Evolutionary conservation across 352 stramenopile genomes (phyloP).

Genomic region (Phytophthora pisi): DNA sequence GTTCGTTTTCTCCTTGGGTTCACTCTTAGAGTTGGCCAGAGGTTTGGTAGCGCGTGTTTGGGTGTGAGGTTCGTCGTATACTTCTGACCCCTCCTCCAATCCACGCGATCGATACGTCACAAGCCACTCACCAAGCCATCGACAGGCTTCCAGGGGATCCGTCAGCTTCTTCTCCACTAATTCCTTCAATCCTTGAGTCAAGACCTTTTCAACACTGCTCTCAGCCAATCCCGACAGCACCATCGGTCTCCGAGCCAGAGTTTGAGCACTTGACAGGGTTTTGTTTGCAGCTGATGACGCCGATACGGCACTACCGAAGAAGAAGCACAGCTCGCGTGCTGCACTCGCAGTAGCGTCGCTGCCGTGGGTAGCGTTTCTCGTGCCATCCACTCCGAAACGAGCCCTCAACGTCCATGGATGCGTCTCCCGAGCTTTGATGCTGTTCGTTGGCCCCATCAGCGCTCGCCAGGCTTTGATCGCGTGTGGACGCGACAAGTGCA

Average conservation of each 20-base stretch:
- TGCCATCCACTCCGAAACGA: slow-evolving; percentile 82
- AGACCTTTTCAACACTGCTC: slow-evolving; percentile 37
- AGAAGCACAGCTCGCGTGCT: slow-evolving; percentile 74
- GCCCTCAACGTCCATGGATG: slow-evolving; percentile 68
- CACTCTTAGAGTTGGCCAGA: not conserved
- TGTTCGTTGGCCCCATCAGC: slow-evolving; percentile 84
- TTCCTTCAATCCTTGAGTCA: slow-evolving; percentile 47
- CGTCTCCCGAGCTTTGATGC: slow-evolving; percentile 45
- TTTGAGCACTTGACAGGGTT: slow-evolving; percentile 1
- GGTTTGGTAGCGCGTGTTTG: not conserved
- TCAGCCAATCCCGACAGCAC: slow-evolving; percentile 1
- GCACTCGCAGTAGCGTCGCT: slow-evolving; percentile 68
- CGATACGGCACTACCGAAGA: slow-evolving; percentile 56
- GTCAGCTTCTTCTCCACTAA: slow-evolving; percentile 33
- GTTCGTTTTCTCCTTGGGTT: not conserved
- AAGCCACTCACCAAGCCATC: slow-evolving; percentile 62
- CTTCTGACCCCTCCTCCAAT: slow-evolving; percentile 18
- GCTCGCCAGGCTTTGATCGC: slow-evolving; percentile 72
- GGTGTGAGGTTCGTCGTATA: not conserved
- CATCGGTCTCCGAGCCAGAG: slow-evolving; percentile 20
- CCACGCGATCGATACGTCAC: slow-evolving; percentile 29
- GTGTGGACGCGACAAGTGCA: slow-evolving; percentile 48
- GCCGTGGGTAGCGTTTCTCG: slow-evolving; percentile 82
- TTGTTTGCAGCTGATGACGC: slow-evolving; percentile 13
- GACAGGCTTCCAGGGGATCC: slow-evolving; percentile 48